Conservation (phyloP, 140 eudicot genomes). For the Senecio squalidus region DNA sequence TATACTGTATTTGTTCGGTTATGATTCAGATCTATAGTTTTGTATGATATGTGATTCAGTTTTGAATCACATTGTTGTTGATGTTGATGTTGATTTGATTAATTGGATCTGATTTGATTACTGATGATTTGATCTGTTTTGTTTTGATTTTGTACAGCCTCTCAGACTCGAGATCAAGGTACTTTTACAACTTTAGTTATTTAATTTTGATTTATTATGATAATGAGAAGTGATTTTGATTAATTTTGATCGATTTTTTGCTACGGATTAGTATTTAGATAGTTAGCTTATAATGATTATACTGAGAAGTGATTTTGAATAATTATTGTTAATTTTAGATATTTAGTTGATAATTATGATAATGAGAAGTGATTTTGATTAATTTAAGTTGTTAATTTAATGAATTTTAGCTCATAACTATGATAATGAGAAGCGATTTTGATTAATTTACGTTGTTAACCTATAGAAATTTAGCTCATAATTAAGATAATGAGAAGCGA, state of each 20-base stretch:
- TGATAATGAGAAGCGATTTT: too few relatives aligned
- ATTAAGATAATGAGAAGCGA: too few relatives aligned
- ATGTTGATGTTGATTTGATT: conserved; percentile 1
- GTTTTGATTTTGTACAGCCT: conserved; percentile 45
- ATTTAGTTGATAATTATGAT: neutral
- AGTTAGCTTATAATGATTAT: too few relatives aligned
- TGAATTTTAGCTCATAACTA: too few relatives aligned
- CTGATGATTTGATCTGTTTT: conserved; percentile 13
- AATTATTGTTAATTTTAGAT: conserved; percentile 4
- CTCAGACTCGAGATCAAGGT: conserved; percentile 86
- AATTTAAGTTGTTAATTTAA: too few relatives aligned
- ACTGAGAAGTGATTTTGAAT: conserved; percentile 10
- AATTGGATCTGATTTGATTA: conserved; percentile 35
- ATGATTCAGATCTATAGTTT: conserved; percentile 31
- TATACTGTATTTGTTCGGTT: conserved; percentile 12
- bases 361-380: too few relatives aligned
- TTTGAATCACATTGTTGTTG: conserved; percentile 6
- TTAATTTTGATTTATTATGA: neutral
- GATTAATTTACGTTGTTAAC: too few relatives aligned
- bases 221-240: too few relatives aligned
- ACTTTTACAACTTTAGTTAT: too few relatives aligned
- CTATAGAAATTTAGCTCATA: too few relatives aligned
- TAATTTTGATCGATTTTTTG: too few relatives aligned
- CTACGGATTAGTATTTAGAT: too few relatives aligned
- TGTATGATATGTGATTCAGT: conserved; percentile 12